phyloP scores from a whole-genome alignment of 768 basidiomycete species.

The Termitomyces sp. region DNA sequence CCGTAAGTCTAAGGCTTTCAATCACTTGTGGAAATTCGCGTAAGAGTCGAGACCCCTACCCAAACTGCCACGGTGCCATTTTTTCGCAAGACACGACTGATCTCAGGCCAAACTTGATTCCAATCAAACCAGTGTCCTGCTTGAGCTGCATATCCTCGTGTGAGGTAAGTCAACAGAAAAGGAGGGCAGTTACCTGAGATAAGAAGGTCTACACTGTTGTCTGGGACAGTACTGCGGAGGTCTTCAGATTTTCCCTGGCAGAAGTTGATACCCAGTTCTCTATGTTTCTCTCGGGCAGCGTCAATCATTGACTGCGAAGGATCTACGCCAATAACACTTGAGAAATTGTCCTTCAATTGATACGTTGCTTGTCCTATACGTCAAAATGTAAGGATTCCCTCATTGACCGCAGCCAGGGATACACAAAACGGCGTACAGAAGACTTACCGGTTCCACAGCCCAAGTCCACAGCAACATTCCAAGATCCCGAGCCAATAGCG shows the following conservation, averaged over 20 bases:
- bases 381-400: background rate
- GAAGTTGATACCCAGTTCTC: conserved; percentile 20
- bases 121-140: conserved; percentile 84
- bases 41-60: conserved; percentile 34
- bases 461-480: conserved; percentile 64
- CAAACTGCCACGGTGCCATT: conserved; percentile 71
- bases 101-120: conserved; percentile 64
- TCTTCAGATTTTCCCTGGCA: conserved; percentile 47
- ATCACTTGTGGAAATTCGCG: background rate
- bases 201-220: conserved; percentile 58
- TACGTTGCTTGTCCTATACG: conserved; percentile 66
- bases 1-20: conserved; percentile 46
- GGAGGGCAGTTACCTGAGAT: conserved; percentile 41
- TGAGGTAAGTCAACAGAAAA: background rate
- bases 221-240: conserved; percentile 35
- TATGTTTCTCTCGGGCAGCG: conserved; percentile 32
- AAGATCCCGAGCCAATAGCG: conserved; percentile 23
- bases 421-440: background rate
- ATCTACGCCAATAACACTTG: conserved; percentile 65
- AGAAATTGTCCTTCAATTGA: conserved; percentile 47
- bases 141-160: conserved; percentile 45
- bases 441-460: conserved; percentile 79
- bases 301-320: conserved; percentile 69
- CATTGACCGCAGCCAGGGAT: background rate
- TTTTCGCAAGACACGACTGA: conserved; percentile 50